These are phyloP conservation scores for Sphagnum tenellum DNA, from an alignment of 225 moss, liverwort and hornwort species.

Conservation along the genomic window DNA sequence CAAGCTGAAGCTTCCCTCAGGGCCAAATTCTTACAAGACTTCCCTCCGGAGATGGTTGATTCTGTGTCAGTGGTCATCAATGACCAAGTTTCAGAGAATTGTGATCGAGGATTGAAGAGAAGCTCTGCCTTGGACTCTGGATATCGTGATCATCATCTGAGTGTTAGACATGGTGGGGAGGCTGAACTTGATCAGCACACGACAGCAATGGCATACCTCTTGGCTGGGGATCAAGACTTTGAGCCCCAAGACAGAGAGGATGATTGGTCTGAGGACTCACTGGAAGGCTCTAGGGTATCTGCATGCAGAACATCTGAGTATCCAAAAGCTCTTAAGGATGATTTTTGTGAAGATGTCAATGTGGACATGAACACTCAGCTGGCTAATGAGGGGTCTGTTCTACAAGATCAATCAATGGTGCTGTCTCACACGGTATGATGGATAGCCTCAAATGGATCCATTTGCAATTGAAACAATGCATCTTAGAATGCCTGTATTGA, in stretches of 20 bases:
- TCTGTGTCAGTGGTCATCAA: constrained; percentile 9
- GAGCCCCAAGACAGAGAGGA: constrained; percentile 33
- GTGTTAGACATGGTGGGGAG: constrained; percentile 14
- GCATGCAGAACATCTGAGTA: constrained; percentile 35
- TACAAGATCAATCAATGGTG: too few relatives aligned
- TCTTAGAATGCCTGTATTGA: too few relatives aligned
- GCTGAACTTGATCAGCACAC: constrained; percentile 58
- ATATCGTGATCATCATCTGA: constrained; percentile 3
- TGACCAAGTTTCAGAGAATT: constrained; percentile 16
- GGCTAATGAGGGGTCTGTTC: too few relatives aligned
- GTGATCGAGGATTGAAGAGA: constrained; percentile 13
- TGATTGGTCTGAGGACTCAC: constrained; percentile 63
- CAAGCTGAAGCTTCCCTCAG: constrained; percentile 12
- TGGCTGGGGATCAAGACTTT: constrained; percentile 42
- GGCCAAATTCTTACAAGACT: constrained; percentile 26
- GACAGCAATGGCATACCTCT: constrained; percentile 68
- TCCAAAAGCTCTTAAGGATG: background rate
- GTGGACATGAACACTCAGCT: too few relatives aligned
- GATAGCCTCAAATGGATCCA: too few relatives aligned
- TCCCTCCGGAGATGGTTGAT: constrained; percentile 31
- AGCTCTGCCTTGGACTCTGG: constrained; percentile 7
- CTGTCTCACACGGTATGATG: too few relatives aligned
- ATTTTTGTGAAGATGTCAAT: too few relatives aligned
- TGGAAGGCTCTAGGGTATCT: constrained; percentile 40
- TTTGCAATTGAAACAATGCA: too few relatives aligned